phyloP scores from a whole-genome alignment of 2,329 filamentous ascomycete species.

The Dothidotthia symphoricarpi region DNA sequence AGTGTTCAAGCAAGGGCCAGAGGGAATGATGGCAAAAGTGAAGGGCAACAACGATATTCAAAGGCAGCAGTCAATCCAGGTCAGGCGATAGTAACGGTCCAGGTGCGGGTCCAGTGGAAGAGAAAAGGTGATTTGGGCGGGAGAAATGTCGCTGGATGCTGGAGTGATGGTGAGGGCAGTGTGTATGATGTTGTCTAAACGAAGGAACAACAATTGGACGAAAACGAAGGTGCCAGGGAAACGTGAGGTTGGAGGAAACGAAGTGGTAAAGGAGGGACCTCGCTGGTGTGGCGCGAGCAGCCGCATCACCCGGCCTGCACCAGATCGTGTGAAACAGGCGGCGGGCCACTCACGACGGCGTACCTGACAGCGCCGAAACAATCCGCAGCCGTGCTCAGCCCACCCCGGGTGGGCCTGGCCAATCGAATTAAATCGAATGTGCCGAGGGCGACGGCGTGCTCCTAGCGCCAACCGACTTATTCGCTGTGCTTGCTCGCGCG shows the following conservation, averaged over 20 bases:
- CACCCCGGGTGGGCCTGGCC: constrained; percentile 11
- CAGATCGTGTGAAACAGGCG: constrained; percentile 20
- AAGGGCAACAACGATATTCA: constrained; percentile 7
- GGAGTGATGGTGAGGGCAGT: no score
- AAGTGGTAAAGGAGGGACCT: constrained; percentile 3
- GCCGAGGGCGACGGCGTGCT: neutral
- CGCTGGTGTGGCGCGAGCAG: constrained; percentile 8
- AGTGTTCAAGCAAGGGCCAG: constrained; percentile 5
- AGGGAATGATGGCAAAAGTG: constrained; percentile 2
- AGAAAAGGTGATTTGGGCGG: constrained; percentile 2
- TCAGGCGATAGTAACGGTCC: no score
- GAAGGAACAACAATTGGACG: neutral
- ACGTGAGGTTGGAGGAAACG: constrained; percentile 1
- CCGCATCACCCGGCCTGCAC: constrained; percentile 7
- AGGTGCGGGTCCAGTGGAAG: neutral
- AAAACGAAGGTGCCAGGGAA: constrained; percentile 7
- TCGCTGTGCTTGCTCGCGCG: no score
- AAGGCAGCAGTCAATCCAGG: constrained; percentile 6
- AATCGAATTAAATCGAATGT: no score
- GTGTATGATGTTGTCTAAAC: constrained; percentile 5
- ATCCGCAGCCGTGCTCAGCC: constrained; percentile 17
- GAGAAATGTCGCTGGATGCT: no score
- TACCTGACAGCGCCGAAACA: constrained; percentile 31
- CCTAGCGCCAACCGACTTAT: no score
- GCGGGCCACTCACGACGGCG: constrained; percentile 20